Conservation (phyloP, 2,329 filamentous ascomycete genomes). For the Escovopsis weberi region DNA sequence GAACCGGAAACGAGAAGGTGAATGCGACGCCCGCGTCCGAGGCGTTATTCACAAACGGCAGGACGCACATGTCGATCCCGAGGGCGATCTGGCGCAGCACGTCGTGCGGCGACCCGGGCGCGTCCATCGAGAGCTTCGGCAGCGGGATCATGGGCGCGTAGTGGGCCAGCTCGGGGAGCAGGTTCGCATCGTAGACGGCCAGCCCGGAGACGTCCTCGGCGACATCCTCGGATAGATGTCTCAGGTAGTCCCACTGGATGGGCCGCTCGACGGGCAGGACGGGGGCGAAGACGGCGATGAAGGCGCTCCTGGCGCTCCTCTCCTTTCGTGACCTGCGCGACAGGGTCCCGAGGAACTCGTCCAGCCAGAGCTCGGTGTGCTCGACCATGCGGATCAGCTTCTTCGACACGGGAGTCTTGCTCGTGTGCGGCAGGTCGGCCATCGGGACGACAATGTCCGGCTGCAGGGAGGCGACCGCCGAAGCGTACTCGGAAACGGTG, state of each 20-base stretch:
- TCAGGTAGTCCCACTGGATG: conserved; percentile 67
- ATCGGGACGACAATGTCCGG: conserved; percentile 72
- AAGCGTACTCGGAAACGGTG: conserved; percentile 51
- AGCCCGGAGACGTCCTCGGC: conserved; percentile 47
- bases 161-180: conserved; percentile 50
- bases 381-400: conserved; percentile 72
- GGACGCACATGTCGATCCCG: conserved; percentile 66
- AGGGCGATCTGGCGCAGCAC: conserved; percentile 60
- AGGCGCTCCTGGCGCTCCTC: conserved; percentile 11
- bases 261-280: conserved; percentile 62
- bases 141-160: conserved; percentile 41
- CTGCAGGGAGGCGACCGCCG: conserved; percentile 46
- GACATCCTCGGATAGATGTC: conserved; percentile 52
- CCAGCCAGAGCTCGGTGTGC: conserved; percentile 70
- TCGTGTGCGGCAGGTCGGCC: conserved; percentile 48
- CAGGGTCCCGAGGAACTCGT: conserved; percentile 42
- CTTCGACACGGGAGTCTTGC: conserved; percentile 48
- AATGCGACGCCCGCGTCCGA: conserved; percentile 81
- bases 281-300: conserved; percentile 42
- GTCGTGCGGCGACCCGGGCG: conserved; percentile 52
- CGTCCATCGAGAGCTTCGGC: conserved; percentile 60
- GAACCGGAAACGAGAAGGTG: conserved; percentile 56
- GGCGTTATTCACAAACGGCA: conserved; percentile 58
- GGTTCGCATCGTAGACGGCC: conserved; percentile 61
- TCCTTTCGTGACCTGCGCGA: conserved; percentile 8